Base-by-base conservation (phyloP, 2,329 filamentous ascomycete genomes). In the Claviceps lovelessii region DNA sequence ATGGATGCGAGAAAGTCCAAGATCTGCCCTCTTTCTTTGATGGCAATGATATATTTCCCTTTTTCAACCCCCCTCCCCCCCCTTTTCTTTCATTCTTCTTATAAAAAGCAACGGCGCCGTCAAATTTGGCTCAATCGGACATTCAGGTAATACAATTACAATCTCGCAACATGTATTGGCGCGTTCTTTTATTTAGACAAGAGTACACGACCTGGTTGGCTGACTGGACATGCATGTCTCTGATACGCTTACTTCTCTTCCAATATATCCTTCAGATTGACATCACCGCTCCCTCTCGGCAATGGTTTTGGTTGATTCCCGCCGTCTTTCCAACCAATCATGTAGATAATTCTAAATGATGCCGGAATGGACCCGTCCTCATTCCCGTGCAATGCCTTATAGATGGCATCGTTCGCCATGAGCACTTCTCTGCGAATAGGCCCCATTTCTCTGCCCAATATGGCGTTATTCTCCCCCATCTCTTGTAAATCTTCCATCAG, bases 291-390 rank as follows among this genome's bases (percentile, higher is more conserved):
- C 0, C 93, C 93, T 61, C 93, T 80, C 60, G 84, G 72, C 56
- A 97, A 72, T 5, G 93, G 90, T 70, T 91, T 76, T 2, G 84
- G 76, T 71, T 97, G 90, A 53, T 84, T 80, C 35, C 79, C 78
- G 2, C 87, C 85, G 61, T 90, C 87, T 67, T 91, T 94, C 93
- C 93, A 98, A 0, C 93, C 93, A 70, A 98, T 98, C 90, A 97
- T 96, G 69, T 93, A 95, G 58, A 98, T 96, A 62, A 95, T 78
- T 61, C 93, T 80, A 66, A 96, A 98, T 0, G 93, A 98, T 1
- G 93, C 93, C 0, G 93, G 93, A 58, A 93, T 76, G 1, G 74
- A 80, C 23, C 80, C 86, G 62, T 88, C 85, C 47, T 83, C 78
- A 63, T 94, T 90, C 19, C 88, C 90, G 68, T 98, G 90, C 55